Evolutionary conservation across 164 flowering plant species (phyloP).

Genomic region (Aristolochia californica): DNA sequence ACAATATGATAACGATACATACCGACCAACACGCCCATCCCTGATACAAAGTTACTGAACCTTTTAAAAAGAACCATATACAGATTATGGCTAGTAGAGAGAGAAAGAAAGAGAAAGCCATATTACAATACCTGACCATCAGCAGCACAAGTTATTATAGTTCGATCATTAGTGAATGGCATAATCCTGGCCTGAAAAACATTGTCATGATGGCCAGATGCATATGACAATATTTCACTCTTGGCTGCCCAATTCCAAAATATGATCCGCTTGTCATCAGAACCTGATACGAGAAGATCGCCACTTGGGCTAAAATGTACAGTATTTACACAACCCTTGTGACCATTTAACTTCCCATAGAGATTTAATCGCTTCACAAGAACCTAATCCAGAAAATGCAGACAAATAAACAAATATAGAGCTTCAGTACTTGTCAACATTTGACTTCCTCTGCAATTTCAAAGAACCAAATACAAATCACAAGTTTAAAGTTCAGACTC

Average conservation of each 20-base stretch:
- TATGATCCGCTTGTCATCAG: slow-evolving; percentile 51
- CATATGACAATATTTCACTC: slow-evolving; percentile 26
- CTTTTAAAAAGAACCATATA: not conserved
- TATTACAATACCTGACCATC: slow-evolving; percentile 59
- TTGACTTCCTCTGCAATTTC: not conserved
- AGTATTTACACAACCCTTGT: slow-evolving; percentile 59
- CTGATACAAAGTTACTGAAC: too few species aligned
- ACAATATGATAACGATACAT: too few species aligned
- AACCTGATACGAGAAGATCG: slow-evolving; percentile 59
- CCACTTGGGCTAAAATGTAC: slow-evolving; percentile 56
- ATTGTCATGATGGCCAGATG: slow-evolving; percentile 52
- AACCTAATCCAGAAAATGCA: slow-evolving; percentile 23
- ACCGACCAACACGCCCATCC: too few species aligned
- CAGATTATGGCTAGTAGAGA: not conserved
- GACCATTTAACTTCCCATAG: slow-evolving; percentile 42
- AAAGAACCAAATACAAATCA: not conserved
- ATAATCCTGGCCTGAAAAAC: slow-evolving; percentile 51
- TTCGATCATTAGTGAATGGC: slow-evolving; percentile 61
- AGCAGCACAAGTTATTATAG: slow-evolving; percentile 49
- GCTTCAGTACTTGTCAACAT: not conserved
- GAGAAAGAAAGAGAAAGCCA: not conserved
- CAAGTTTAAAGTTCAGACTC: not conserved
- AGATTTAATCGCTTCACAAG: slow-evolving; percentile 33
- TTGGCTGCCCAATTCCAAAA: slow-evolving; percentile 52
- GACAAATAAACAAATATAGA: not conserved